A percentile compares a stretch with the other conserved stretches of the same genome.
These are phyloP conservation scores for Skeletonema potamos DNA, from an alignment of 108 stramenopile genomes.

Conservation along the genomic window DNA sequence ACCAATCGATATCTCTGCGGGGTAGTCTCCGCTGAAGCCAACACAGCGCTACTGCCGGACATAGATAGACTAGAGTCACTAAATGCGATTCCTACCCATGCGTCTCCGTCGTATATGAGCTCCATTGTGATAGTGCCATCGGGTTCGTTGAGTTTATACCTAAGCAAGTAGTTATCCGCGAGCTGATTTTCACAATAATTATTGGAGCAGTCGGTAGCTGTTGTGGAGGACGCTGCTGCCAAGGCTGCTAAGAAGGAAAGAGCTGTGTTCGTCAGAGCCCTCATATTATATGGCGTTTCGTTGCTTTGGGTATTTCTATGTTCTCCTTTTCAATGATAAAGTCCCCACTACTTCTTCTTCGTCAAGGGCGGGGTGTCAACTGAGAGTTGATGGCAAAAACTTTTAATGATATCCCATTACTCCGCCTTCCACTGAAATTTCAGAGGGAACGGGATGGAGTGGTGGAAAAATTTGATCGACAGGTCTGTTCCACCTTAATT, in stretches of 20 bases:
- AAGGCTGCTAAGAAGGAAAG: not conserved
- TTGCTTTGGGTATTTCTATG: too few species aligned
- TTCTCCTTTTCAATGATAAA: too few species aligned
- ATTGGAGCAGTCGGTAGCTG: not conserved
- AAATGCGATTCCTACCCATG: constrained; percentile 21
- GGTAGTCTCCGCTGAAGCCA: constrained; percentile 13
- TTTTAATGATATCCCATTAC: too few species aligned
- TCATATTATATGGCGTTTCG: not conserved
- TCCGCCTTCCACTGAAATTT: too few species aligned
- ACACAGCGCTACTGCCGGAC: constrained; percentile 9
- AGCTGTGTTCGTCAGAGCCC: not conserved
- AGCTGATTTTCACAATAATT: not conserved
- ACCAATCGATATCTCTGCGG: constrained; percentile 8
- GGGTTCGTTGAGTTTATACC: not conserved
- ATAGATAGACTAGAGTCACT: not conserved
- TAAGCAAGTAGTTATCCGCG: not conserved
- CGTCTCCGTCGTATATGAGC: not conserved
- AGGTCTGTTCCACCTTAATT: too few species aligned
- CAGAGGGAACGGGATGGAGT: too few species aligned
- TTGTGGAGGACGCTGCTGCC: not conserved
- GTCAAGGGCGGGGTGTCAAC: too few species aligned
- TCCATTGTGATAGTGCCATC: constrained; percentile 17
- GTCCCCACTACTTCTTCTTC: too few species aligned
- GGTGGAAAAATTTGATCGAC: too few species aligned
- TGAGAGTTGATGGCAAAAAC: too few species aligned